Evolutionary conservation across 345 rosid species (phyloP).

Genomic region (Populus simonii): DNA sequence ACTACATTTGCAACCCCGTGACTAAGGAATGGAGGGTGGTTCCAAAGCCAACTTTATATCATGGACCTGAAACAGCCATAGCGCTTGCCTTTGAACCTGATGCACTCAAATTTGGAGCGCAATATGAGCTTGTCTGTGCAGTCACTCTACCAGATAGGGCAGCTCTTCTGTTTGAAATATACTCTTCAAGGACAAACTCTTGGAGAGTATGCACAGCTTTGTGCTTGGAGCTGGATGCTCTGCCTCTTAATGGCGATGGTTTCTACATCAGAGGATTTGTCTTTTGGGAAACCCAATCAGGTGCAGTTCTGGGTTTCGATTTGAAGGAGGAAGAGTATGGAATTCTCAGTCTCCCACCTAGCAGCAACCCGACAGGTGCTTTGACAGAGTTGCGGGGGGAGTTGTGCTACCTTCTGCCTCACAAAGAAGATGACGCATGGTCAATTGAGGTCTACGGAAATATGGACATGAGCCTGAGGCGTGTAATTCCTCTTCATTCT

Average conservation of each 20-base stretch:
- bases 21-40: slow-evolving; percentile 34
- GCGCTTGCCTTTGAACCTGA: slow-evolving; percentile 42
- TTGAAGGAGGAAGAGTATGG: slow-evolving; percentile 27
- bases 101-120: slow-evolving; percentile 3
- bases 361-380: slow-evolving; percentile 19
- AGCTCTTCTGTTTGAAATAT: slow-evolving; percentile 35
- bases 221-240: slow-evolving; percentile 23
- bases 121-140: slow-evolving; percentile 37
- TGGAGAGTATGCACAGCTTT: slow-evolving; percentile 28
- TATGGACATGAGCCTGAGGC: slow-evolving; percentile 30
- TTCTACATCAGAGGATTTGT: slow-evolving; percentile 24
- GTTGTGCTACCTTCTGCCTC: slow-evolving; percentile 36
- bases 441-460: slow-evolving; percentile 28
- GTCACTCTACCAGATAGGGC: slow-evolving; percentile 5
- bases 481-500: slow-evolving; percentile 8
- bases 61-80: slow-evolving; percentile 27
- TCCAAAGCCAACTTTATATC: slow-evolving; percentile 30
- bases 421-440: neutral
- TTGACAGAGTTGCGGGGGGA: slow-evolving; percentile 32
- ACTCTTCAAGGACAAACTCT: slow-evolving; percentile 38
- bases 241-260: slow-evolving; percentile 15
- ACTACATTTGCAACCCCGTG: slow-evolving; percentile 51
- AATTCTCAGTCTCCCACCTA: slow-evolving; percentile 25
- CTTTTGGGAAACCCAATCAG: slow-evolving; percentile 26
- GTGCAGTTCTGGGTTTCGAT: slow-evolving; percentile 29